Base-by-base conservation (phyloP, 495 filamentous ascomycete species). In the Aspergillus nidulans region DNA sequence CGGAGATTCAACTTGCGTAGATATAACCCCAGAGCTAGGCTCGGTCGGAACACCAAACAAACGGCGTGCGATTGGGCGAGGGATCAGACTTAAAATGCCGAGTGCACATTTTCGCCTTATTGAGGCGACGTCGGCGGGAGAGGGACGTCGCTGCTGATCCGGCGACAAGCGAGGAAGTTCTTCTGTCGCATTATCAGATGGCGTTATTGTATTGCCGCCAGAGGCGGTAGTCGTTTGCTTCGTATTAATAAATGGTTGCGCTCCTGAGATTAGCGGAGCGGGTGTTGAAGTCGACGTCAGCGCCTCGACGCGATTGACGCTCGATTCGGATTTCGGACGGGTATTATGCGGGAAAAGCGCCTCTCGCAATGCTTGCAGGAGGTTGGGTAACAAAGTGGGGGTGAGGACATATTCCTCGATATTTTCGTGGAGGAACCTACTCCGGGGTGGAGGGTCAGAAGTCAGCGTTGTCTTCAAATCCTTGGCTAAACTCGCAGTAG, bases 321-420 rank as follows among this genome's bases (percentile, higher is more conserved):
- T 44, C 60, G 56, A 52, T 56, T 55, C 58, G 56, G 59, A 49
- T 32, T 66, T 48, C 19, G 76, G 73, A 49, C 80, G 73, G 18
- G 81, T 70, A 71, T 94, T 92, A 72, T 85, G 82, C 24, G 92
- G 91, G 67, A 95, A 95, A 40, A 96, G 71, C 50, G 85, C 78
- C 46, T 78, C 81, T 67, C 92, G 85, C 61, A 84, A 77, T 52
- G 78, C 80, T 64, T 84, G 81, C 56, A 97, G 85, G 53, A 91
- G 75, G 59, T 81, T 78, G 69, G 90, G 89, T 49, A 94, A 77
- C 61, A 84, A 77, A 53, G 79, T 71, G 49, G 88, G 80, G 71
- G 84, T 81, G 21, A 88, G 73, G 53, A 95, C 66, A 62, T 82
- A 75, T 49, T 77, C 76, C 57, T 80, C 74, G 59, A 95, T 80